Percentiles rank a stretch among this genome's conserved stretches.
Conservation (phyloP, 2,329 filamentous ascomycete species). For the Tympanopsis confertula region DNA sequence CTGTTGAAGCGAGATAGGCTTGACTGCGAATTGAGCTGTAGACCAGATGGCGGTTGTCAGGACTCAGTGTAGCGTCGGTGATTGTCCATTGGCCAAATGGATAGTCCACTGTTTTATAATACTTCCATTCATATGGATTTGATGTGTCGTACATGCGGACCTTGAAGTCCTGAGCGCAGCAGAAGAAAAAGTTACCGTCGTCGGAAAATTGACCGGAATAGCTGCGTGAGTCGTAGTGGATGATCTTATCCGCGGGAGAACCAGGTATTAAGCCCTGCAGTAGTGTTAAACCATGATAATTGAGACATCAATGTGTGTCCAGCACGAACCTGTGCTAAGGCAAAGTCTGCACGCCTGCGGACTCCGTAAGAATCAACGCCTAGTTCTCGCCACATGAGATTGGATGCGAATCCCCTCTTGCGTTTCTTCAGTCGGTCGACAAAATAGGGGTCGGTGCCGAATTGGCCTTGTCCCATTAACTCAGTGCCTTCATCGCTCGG, state of each 20-base stretch:
- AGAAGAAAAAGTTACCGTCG: slow-evolving; percentile 68
- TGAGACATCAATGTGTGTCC: not conserved
- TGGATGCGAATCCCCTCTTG: not conserved
- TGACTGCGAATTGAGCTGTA: slow-evolving; percentile 58
- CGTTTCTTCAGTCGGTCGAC: slow-evolving; percentile 1
- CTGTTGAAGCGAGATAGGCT: slow-evolving; percentile 56
- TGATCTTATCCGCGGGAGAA: slow-evolving; percentile 54
- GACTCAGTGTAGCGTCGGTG: slow-evolving; percentile 60
- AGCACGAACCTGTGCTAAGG: not conserved
- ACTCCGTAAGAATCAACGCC: not conserved
- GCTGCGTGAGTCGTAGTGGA: slow-evolving; percentile 56
- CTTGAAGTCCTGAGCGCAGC: slow-evolving; percentile 60
- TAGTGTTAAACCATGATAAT: not conserved
- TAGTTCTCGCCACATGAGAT: not conserved
- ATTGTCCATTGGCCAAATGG: slow-evolving; percentile 65
- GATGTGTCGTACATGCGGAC: slow-evolving; percentile 69
- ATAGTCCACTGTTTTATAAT: slow-evolving; percentile 61
- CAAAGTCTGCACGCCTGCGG: not conserved
- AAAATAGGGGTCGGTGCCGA: not conserved
- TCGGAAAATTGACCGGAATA: slow-evolving; percentile 68
- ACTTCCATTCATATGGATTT: slow-evolving; percentile 66
- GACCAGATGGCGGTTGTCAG: slow-evolving; percentile 59
- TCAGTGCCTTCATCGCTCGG: not conserved
- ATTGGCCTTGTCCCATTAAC: not conserved
- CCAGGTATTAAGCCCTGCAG: slow-evolving; percentile 46